Conservation (phyloP, 192 early-diverging fungal species). For the Chytriomyces hyalinus region DNA sequence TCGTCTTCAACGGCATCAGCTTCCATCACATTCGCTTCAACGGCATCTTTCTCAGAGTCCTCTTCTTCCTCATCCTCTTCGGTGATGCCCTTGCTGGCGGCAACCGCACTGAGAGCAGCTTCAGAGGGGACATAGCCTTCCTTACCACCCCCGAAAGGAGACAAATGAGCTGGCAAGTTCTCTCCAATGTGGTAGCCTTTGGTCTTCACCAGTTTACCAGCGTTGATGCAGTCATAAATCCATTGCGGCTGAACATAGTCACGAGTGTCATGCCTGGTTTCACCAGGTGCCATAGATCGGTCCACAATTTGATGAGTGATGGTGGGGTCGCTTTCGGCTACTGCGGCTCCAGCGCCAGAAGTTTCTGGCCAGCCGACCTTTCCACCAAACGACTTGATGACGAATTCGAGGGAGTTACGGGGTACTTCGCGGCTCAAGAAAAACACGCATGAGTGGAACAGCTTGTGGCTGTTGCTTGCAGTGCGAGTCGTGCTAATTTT, state of each 20-base stretch:
- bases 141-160: constrained; percentile 85
- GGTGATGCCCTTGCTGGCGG: constrained; percentile 25
- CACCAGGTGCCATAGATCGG: constrained; percentile 60
- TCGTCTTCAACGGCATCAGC: constrained; percentile 68
- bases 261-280: constrained; percentile 44
- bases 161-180: constrained; percentile 87
- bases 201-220: constrained; percentile 70
- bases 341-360: constrained; percentile 79
- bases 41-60: constrained; percentile 66
- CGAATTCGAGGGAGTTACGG: constrained; percentile 88
- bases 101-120: constrained; percentile 20
- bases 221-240: constrained; percentile 94
- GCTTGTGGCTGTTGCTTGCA: constrained; percentile 31
- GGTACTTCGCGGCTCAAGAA: constrained; percentile 95
- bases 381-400: constrained; percentile 88
- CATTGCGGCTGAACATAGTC: constrained; percentile 97
- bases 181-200: constrained; percentile 78
- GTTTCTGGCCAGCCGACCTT: constrained; percentile 86
- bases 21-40: constrained; percentile 64
- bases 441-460: constrained; percentile 73
- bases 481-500: constrained; percentile 28
- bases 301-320: constrained; percentile 92
- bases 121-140: constrained; percentile 83
- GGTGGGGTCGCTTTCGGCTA: constrained; percentile 74
- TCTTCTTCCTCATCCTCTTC: constrained; percentile 49